Evolutionary conservation across 352 stramenopile genomes (phyloP), one percentile per base, ranked within the genome.

Genomic region (Hyaloperonospora brassicae): DNA sequence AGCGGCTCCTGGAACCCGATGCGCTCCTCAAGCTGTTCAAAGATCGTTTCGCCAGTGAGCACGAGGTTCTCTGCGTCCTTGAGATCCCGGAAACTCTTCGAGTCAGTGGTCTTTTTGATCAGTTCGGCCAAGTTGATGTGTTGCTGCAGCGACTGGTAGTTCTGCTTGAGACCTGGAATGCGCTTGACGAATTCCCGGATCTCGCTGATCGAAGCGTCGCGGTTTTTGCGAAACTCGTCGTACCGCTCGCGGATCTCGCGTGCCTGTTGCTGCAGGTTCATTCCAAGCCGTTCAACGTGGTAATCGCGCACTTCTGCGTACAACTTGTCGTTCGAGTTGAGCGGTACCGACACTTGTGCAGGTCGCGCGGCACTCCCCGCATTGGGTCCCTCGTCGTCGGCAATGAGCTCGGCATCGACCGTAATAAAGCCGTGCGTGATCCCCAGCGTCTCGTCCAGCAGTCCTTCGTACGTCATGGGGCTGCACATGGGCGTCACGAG

Each of bases 181-280:
- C 96, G 89, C 76, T 99, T 99, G 45, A 98, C 95, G 59, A 99
- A 98, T 62, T 98, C 93, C 59, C 97, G 95, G 51, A 99, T 98
- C 73, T 99, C 94, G 11, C 84, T 94, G 62, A 99, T 95, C 48
- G 95, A 97, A 40, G 95, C 95, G 52, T 98, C 95, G 13, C 90
- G 95, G 59, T 97, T 95, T 55, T 95, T 96, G 0, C 89, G 94
- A 73, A 98, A 98, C 60, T 97, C 82, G 36, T 96, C 89, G 70
- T 98, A 95, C 8, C 84, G 87, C 55, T 98, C 87, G 30, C 89
- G 83, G 43, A 99, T 92, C 38, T 97, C 86, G 53, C 91, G 94
- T 21, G 95, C 96, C 62, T 98, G 89, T 55, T 97, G 93, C 78
- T 98, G 92, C 36, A 98, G 67, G 65, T 97, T 97, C 64, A 93